Percentiles rank a stretch among this genome's conserved stretches.
phyloP scores from a whole-genome alignment of 306 rosid species.

The Sesbania bispinosa region DNA sequence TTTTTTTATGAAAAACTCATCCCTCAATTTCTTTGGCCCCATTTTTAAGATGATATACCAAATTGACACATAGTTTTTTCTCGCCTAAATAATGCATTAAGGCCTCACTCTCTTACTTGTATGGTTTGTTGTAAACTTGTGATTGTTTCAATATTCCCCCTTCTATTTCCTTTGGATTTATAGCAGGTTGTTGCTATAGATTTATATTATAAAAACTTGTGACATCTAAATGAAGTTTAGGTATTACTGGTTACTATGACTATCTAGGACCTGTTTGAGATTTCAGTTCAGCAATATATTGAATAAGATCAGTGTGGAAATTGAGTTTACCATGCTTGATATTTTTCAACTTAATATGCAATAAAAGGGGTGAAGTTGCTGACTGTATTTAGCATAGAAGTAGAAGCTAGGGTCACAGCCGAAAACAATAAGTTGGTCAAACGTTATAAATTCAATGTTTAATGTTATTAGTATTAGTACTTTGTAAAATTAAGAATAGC shows the following conservation, averaged over 20 bases:
- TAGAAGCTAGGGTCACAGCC: too few species aligned
- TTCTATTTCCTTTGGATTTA: neutral
- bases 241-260: neutral
- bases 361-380: neutral
- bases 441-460: too few species aligned
- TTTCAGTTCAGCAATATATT: neutral
- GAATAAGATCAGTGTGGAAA: neutral
- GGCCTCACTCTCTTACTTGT: neutral
- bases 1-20: neutral
- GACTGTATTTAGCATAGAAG: neutral
- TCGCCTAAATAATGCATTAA: constrained; percentile 10
- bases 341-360: neutral
- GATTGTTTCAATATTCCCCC: neutral
- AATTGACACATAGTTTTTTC: neutral
- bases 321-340: too few species aligned
- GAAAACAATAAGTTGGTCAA: too few species aligned
- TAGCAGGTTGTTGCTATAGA: neutral
- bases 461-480: too few species aligned
- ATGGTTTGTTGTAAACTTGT: too few species aligned
- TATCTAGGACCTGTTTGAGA: neutral
- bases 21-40: neutral
- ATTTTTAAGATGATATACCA: constrained; percentile 3
- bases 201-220: neutral
- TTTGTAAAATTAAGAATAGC: too few species aligned
- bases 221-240: neutral